Evolutionary conservation across 2,329 filamentous ascomycete species (phyloP).

Genomic region (Apiospora saccharicola): DNA sequence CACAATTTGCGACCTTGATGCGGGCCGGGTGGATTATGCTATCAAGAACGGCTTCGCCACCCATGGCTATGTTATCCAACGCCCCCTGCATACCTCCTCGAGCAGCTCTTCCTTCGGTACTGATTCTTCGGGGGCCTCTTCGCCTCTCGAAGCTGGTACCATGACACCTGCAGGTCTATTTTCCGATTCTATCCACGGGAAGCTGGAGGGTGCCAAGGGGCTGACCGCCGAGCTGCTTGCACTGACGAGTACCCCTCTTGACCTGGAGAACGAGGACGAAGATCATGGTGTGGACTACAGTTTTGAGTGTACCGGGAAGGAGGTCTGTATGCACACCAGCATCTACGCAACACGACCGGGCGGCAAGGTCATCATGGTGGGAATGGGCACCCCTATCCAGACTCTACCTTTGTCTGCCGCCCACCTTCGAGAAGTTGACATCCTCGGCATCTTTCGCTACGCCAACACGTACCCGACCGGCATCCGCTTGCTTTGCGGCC

Average conservation of each 20-base stretch:
- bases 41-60: conserved; percentile 66
- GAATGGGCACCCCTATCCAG: conserved; percentile 81
- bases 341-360: conserved; percentile 75
- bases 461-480: conserved; percentile 78
- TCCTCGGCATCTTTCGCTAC: conserved; percentile 79
- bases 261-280: conserved; percentile 57
- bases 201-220: conserved; percentile 58
- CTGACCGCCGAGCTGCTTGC: conserved; percentile 59
- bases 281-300: conserved; percentile 73
- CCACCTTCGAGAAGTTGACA: conserved; percentile 77
- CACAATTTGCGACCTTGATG: conserved; percentile 67
- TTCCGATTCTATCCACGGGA: conserved; percentile 52
- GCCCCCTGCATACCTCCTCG: conserved; percentile 50
- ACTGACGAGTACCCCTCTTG: conserved; percentile 42
- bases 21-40: conserved; percentile 66
- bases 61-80: conserved; percentile 62
- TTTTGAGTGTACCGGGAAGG: conserved; percentile 81
- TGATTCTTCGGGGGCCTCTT: conserved; percentile 54
- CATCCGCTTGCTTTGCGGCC: conserved; percentile 65
- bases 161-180: conserved; percentile 56
- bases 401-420: conserved; percentile 77
- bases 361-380: conserved; percentile 77
- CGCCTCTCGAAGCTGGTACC: conserved; percentile 49
- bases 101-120: conserved; percentile 53
- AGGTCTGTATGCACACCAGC: conserved; percentile 76